These are phyloP conservation scores for Phytophthora melonis DNA, from an alignment of 352 stramenopile species.

Conservation along the genomic window DNA sequence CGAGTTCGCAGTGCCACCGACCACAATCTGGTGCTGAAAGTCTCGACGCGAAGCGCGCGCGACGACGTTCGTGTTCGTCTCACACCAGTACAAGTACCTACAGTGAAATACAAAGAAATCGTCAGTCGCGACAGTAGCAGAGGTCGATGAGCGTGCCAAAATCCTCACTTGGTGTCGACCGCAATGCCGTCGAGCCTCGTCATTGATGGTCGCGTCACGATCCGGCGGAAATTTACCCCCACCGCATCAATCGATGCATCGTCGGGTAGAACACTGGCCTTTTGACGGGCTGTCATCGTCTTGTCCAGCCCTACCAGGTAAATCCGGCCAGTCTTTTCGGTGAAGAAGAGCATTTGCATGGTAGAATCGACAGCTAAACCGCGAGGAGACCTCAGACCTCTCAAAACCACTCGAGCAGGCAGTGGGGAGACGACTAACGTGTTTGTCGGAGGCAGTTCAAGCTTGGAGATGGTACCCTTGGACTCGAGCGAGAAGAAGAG, in stretches of 20 bases:
- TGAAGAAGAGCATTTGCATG: slow-evolving; percentile 64
- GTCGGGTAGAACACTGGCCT: slow-evolving; percentile 13
- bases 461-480: slow-evolving; percentile 59
- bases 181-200: slow-evolving; percentile 71
- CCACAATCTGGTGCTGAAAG: slow-evolving; percentile 59
- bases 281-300: slow-evolving; percentile 9
- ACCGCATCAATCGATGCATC: slow-evolving; percentile 25
- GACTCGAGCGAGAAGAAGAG: slow-evolving; percentile 71
- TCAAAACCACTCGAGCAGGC: slow-evolving; percentile 41
- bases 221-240: slow-evolving; percentile 23
- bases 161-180: slow-evolving; percentile 56
- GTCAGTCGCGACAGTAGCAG: background rate
- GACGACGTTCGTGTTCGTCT: slow-evolving; percentile 72
- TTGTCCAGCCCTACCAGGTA: slow-evolving; percentile 35
- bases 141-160: background rate
- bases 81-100: slow-evolving; percentile 77
- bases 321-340: slow-evolving; percentile 75
- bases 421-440: slow-evolving; percentile 6
- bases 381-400: slow-evolving; percentile 54
- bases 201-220: slow-evolving; percentile 53
- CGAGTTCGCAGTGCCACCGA: slow-evolving; percentile 63
- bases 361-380: slow-evolving; percentile 52
- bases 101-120: slow-evolving; percentile 3
- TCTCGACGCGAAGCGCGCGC: slow-evolving; percentile 52
- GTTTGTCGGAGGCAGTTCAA: slow-evolving; percentile 11